phyloP scores from a whole-genome alignment of 2,329 filamentous ascomycete genomes.

The Aspergillus uvarum region DNA sequence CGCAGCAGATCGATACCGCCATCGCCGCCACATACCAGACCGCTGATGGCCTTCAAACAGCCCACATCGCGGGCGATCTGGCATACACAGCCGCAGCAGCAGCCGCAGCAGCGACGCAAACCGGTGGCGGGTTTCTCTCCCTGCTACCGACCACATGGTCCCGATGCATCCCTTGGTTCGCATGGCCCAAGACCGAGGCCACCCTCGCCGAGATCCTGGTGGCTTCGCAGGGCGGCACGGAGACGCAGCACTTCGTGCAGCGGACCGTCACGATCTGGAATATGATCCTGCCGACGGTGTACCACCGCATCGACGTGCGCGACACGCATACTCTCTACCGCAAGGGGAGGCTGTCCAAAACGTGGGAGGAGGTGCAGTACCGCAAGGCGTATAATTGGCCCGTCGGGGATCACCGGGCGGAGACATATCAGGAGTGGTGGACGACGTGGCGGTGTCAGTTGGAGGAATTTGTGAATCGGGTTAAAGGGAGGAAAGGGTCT shows the following conservation, averaged over 20 bases:
- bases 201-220: slow-evolving; percentile 16
- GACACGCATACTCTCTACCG: slow-evolving; percentile 8
- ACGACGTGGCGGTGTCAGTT: slow-evolving; percentile 49
- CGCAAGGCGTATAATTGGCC: slow-evolving; percentile 23
- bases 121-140: not conserved
- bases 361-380: slow-evolving; percentile 18
- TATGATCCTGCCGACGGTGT: slow-evolving; percentile 19
- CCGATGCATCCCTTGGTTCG: slow-evolving; percentile 9
- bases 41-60: slow-evolving; percentile 11
- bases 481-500: slow-evolving; percentile 40
- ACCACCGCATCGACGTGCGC: slow-evolving; percentile 14
- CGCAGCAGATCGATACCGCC: slow-evolving; percentile 33
- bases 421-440: slow-evolving; percentile 39
- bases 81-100: slow-evolving; percentile 8
- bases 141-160: slow-evolving; percentile 15
- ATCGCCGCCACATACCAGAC: slow-evolving; percentile 19
- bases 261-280: slow-evolving; percentile 23
- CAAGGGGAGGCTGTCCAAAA: slow-evolving; percentile 11
- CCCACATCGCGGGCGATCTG: slow-evolving; percentile 18
- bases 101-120: too few relatives aligned
- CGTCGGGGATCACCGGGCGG: slow-evolving; percentile 19
- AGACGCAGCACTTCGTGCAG: slow-evolving; percentile 3
- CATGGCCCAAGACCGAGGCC: slow-evolving; percentile 22
- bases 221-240: not conserved
- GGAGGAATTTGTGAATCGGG: slow-evolving; percentile 50